Conservation (phyloP, 352 stramenopile genomes). For the Pythium diclinum region DNA sequence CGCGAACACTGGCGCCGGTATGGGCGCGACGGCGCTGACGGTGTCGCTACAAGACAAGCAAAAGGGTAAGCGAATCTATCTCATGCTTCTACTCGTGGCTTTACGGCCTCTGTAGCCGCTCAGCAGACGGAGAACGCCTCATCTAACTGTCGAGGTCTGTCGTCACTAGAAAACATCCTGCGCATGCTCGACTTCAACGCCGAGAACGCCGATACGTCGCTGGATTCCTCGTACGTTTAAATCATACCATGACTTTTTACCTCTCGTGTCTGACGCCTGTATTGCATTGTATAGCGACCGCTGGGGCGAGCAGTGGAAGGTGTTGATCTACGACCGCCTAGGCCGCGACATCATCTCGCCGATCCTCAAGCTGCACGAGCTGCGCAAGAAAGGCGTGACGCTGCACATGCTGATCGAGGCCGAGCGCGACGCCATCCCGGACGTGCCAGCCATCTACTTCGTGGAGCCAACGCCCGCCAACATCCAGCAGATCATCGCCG, state of each 20-base stretch:
- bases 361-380: constrained; percentile 96
- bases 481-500: constrained; percentile 91
- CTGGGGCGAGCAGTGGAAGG: constrained; percentile 92
- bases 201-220: constrained; percentile 38
- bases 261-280: neutral
- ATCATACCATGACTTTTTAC: neutral
- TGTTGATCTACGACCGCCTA: constrained; percentile 96
- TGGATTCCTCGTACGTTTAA: constrained; percentile 39
- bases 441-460: constrained; percentile 98
- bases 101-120: neutral
- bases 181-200: constrained; percentile 87
- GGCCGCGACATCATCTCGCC: constrained; percentile 97
- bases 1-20: constrained; percentile 1
- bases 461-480: constrained; percentile 94
- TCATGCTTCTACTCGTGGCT: neutral
- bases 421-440: constrained; percentile 94
- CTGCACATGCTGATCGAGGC: constrained; percentile 95
- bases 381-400: constrained; percentile 96
- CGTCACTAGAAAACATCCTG: constrained; percentile 60
- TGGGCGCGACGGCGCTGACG: constrained; percentile 24
- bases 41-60: constrained; percentile 81
- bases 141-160: neutral
- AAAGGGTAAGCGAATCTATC: constrained; percentile 40
- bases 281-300: constrained; percentile 38
- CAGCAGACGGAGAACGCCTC: neutral